Base-by-base conservation (phyloP, 177 flowering plant genomes). In the Vitis hybrid region DNA sequence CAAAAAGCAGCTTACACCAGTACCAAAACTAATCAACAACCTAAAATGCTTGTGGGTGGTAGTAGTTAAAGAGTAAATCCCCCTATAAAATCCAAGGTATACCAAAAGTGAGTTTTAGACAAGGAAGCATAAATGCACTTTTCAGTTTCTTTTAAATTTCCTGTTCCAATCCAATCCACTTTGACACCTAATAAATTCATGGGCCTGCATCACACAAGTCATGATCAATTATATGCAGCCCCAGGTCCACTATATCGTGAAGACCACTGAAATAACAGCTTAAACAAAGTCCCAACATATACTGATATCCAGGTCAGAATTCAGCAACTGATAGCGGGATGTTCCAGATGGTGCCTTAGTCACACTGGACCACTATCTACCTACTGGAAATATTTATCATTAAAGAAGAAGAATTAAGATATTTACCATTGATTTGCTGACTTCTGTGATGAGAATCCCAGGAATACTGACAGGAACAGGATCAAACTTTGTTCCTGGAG, bases 401-500 rank as follows among this genome's bases (percentile, higher is more conserved):
- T 50, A 67, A 16, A 57, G 18, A 49, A 58, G 65, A 21, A 12
- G 64, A 52, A 18, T 18, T 1, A 11, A 35, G 52, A 57, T 65
- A 55, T 16, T 76, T 91, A 94, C 98, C 97, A 76, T 75, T 70
- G 98, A 92, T 68, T 86, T 87, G 75, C 78, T 74, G 74, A 87
- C 95, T 69, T 92, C 93, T 6, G 89, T 81, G 68, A 95, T 84
- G 46, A 95, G 76, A 67, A 95, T 90, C 67, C 99, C 99, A 48
- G 99, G 97, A 74, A 93, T 57, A 67, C 88, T 81, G 73, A 81
- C 84, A 68, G 99, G 97, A 69, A 93, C 97, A 70, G 99, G 99
- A 75, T 95, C 94, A 73, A 90, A 93, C 78, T 91, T 91, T 56
- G 97, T 81, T 73, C 96, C 99, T 1, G 97, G 96, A 60, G 94